Evolutionary conservation across 345 rosid genomes (phyloP), one percentile per base, ranked within the genome.

Genomic region (Citrus mangshanensis): DNA sequence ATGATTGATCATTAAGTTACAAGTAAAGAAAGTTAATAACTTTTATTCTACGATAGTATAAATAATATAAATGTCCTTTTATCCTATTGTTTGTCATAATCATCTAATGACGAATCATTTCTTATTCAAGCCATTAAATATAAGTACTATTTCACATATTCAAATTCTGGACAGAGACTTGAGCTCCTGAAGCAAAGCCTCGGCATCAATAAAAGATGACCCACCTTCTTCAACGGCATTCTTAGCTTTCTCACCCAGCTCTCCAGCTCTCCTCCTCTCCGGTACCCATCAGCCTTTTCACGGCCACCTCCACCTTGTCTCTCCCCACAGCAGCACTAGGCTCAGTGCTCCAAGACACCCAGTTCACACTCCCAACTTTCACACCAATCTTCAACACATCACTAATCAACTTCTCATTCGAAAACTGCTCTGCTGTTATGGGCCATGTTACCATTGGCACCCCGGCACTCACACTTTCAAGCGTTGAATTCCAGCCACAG

Each of bases 401-500:
- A 1, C 77, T 67, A 5, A 86, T 62, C 71, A 87, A 34, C 81
- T 86, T 86, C 84, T 89, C 90, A 34, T 87, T 89, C 6, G 55
- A 72, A 37, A 87, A 89, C 40, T 89, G 92, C 80, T 87, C 89
- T 0, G 86, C 92, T 2, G 80, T 59, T 1, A 80, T 67, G 0
- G 89, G 89, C 77, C 84, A 89, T 4, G 86, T 87, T 7, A 84
- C 49, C 87, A 89, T 82, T 5, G 93, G 89, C 61, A 86, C 28
- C 7, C 92, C 86, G 1, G 85, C 71, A 58, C 76, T 38, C 32
- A 86, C 81, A 0, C 82, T 89, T 75, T 88, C 88, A 14, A 89
- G 70, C 0, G 83, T 77, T 0, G 88, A 86, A 67, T 89, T 89
- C 91, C 90, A 88, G 10, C 91, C 91, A 6, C 91, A 89, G 51